Percentiles rank a stretch among this genome's conserved stretches.
Evolutionary conservation across 257 asterid genomes (phyloP).

Genomic region (Scutellaria galericulata): DNA sequence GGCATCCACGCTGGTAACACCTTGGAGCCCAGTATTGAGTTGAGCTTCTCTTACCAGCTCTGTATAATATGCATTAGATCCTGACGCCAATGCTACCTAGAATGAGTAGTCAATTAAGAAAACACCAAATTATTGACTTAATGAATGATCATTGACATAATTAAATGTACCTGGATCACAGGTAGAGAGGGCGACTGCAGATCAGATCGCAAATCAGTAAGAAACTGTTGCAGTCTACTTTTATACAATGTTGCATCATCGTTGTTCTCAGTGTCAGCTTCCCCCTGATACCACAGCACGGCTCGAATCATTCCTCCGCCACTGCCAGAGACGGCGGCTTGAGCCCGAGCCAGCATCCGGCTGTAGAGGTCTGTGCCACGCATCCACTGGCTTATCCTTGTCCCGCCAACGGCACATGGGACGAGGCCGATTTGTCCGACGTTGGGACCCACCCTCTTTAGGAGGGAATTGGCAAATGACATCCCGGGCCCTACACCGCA

Average conservation of each 20-base stretch:
- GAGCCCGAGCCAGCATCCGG: not conserved
- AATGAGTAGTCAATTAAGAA: not conserved
- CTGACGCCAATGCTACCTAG: conserved; percentile 9
- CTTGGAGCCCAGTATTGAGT: not conserved
- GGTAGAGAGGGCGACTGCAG: not conserved
- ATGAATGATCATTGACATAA: not conserved
- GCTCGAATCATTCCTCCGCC: not conserved
- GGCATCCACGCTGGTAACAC: not conserved
- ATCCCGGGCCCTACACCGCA: conserved; percentile 61
- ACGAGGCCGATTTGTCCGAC: conserved; percentile 44
- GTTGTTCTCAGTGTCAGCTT: not conserved
- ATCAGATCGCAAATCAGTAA: not conserved
- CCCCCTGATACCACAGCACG: conserved; percentile 9
- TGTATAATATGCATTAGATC: not conserved
- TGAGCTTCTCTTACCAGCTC: conserved; percentile 1
- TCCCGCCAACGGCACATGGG: conserved; percentile 56
- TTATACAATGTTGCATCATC: not conserved
- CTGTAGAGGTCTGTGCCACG: not conserved
- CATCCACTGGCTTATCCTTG: conserved; percentile 42
- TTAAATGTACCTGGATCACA: not conserved
- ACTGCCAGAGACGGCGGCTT: not conserved
- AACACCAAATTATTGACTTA: not conserved
- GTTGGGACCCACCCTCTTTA: conserved; percentile 20
- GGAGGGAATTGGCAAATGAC: conserved; percentile 46
- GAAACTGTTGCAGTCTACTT: not conserved